Conservation (phyloP, 1,284 basidiomycete genomes). For the Ganoderma lucidum region DNA sequence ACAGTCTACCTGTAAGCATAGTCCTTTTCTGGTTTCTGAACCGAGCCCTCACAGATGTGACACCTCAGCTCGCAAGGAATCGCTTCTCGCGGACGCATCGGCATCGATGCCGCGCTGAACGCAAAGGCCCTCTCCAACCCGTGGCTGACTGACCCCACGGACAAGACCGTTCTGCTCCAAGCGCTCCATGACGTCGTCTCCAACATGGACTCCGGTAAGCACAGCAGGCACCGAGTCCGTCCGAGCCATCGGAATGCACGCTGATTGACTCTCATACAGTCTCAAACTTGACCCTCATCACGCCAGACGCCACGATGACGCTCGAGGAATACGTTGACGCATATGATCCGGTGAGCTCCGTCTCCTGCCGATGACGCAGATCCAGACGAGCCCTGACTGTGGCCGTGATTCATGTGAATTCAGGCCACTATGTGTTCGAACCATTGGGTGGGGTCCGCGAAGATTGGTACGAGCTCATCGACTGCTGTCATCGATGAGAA, state of each 20-base stretch:
- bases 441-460: slow-evolving; percentile 65
- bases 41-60: background rate
- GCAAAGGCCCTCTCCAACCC: slow-evolving; percentile 58
- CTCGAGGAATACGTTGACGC: slow-evolving; percentile 59
- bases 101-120: slow-evolving; percentile 60
- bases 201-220: slow-evolving; percentile 49
- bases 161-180: slow-evolving; percentile 57
- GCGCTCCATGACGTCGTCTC: slow-evolving; percentile 58
- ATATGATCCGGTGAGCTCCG: slow-evolving; percentile 51
- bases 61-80: slow-evolving; percentile 51
- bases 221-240: background rate
- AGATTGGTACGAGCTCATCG: slow-evolving; percentile 50
- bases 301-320: slow-evolving; percentile 64
- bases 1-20: slow-evolving; percentile 59
- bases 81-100: slow-evolving; percentile 68
- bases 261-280: slow-evolving; percentile 27
- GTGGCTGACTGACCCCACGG: slow-evolving; percentile 65
- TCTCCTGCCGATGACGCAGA: background rate
- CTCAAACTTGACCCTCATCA: slow-evolving; percentile 57
- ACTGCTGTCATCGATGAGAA: slow-evolving; percentile 63
- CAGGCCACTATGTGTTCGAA: slow-evolving; percentile 56
- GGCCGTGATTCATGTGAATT: background rate
- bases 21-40: background rate
- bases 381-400: background rate
- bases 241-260: background rate